Evolutionary conservation across 2,329 filamentous ascomycete genomes (phyloP).

Genomic region (Microsporum ferrugineum): DNA sequence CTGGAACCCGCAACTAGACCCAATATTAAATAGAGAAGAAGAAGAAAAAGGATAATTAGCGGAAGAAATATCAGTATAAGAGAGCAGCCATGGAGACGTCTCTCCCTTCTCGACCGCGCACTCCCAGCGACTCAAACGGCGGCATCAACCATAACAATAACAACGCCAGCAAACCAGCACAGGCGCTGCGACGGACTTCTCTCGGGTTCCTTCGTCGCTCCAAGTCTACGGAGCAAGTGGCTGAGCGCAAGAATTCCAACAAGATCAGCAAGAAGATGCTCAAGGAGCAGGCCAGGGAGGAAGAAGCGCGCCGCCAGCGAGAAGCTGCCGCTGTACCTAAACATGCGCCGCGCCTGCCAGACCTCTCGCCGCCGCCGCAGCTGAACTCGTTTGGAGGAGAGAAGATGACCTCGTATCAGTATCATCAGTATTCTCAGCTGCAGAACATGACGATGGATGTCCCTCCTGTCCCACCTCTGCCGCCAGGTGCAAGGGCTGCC

Average conservation of each 20-base stretch:
- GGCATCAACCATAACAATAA: constrained; percentile 18
- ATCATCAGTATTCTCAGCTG: neutral
- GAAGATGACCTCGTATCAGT: constrained; percentile 34
- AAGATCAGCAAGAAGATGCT: constrained; percentile 28
- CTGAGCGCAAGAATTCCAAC: constrained; percentile 38
- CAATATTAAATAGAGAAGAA: neutral
- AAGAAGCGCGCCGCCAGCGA: constrained; percentile 45
- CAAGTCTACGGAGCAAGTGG: constrained; percentile 53
- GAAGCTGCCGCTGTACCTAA: constrained; percentile 46
- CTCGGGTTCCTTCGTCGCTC: constrained; percentile 53
- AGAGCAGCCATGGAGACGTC: neutral
- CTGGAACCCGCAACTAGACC: neutral
- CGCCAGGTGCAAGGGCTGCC: constrained; percentile 30
- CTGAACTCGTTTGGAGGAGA: constrained; percentile 53
- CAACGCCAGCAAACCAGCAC: neutral
- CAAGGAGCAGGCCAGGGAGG: constrained; percentile 34
- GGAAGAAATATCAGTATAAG: neutral
- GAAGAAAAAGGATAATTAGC: neutral
- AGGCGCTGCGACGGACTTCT: constrained; percentile 36
- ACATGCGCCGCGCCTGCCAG: constrained; percentile 46
- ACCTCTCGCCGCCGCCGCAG: constrained; percentile 36
- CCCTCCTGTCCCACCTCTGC: constrained; percentile 15
- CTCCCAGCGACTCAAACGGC: constrained; percentile 21
- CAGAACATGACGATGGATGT: constrained; percentile 4
- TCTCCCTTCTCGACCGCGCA: constrained; percentile 22